Conservation (phyloP, 2,329 filamentous ascomycete genomes). For the Blastomyces gilchristii region DNA sequence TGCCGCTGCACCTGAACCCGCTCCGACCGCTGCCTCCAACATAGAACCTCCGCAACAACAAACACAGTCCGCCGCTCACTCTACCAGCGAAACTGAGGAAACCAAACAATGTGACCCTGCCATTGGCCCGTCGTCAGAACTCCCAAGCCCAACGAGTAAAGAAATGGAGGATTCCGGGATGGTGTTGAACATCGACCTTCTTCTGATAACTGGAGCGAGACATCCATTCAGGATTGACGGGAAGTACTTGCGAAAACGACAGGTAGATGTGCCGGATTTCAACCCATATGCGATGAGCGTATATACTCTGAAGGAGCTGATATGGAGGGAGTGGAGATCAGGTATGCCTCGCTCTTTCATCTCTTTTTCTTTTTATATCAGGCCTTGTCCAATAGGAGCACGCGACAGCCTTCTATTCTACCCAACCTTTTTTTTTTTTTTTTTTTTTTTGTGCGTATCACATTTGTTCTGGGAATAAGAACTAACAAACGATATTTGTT, state of each 20-base stretch:
- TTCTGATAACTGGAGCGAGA: conserved; percentile 69
- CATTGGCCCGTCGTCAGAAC: conserved; percentile 5
- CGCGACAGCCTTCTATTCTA: not conserved
- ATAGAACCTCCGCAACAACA: not conserved
- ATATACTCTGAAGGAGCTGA: conserved; percentile 88
- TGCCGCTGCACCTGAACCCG: not conserved
- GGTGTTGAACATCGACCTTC: conserved; percentile 56
- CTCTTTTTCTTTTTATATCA: not conserved
- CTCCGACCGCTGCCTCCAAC: not conserved
- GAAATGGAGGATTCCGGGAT: conserved; percentile 30
- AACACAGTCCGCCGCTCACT: conserved; percentile 5
- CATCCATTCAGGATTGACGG: conserved; percentile 87
- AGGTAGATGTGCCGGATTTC: conserved; percentile 62
- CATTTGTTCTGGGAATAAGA: not conserved
- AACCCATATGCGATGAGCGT: conserved; percentile 87
- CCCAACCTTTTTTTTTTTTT: not conserved
- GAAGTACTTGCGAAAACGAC: conserved; percentile 71
- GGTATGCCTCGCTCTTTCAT: conserved; percentile 34
- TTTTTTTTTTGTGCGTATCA: no score
- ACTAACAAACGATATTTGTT: not conserved
- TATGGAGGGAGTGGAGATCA: conserved; percentile 82
- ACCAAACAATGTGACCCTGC: conserved; percentile 4
- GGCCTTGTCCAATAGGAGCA: conserved; percentile 4
- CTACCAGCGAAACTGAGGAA: not conserved
- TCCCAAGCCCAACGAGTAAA: conserved; percentile 13